Evolutionary conservation across 495 filamentous ascomycete genomes (phyloP), one percentile per base, ranked within the genome.

Genomic region (Rostrohypoxylon terebratum): DNA sequence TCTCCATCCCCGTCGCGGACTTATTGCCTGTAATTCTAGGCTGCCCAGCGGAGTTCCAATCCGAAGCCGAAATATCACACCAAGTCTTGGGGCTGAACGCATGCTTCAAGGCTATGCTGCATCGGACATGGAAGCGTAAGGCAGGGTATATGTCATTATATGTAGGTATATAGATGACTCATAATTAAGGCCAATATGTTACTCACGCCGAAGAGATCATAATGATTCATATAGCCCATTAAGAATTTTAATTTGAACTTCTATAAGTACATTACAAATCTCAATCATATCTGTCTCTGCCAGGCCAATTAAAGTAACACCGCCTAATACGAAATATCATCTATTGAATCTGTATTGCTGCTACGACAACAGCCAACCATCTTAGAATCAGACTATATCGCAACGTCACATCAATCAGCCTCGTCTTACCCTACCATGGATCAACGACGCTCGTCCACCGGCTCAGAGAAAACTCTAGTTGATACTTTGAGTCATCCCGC

Each of bases 401-500:
- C 4, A 57, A 69, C 61, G 60, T 45, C 71, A 18, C 40, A 63
- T 2, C 60, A 68, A 40, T 36, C 40, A 14, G 21, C 16, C 16
- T 44, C 18, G 13, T 59, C 66, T 16, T 63, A 25, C 10, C 13
- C 58, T 40, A 14, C 40, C 2, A 21, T 11, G 18, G 21, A 18
- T 21, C 44, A 1, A 23, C 48, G 66, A 25, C 62, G 71, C 7
- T 50, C 36, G 10, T 74, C 71, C 11, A 63, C 42, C 28, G 44
- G 50, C 14, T 74, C 71, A 14, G 71, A 70, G 16, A 74, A 28
- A 31, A 74, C 71, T 31, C 16, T 74, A 21, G 66, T 74, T 18
- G 66, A 60, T 10, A 31, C 42, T 1, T 20, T 50, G 36, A 44
- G 6, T 18, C 50, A 14, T 6, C 54, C 59, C 6, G 25, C n/a